phyloP scores from a whole-genome alignment of 2,329 filamentous ascomycete species.

The Pseudogymnoascus sp. region DNA sequence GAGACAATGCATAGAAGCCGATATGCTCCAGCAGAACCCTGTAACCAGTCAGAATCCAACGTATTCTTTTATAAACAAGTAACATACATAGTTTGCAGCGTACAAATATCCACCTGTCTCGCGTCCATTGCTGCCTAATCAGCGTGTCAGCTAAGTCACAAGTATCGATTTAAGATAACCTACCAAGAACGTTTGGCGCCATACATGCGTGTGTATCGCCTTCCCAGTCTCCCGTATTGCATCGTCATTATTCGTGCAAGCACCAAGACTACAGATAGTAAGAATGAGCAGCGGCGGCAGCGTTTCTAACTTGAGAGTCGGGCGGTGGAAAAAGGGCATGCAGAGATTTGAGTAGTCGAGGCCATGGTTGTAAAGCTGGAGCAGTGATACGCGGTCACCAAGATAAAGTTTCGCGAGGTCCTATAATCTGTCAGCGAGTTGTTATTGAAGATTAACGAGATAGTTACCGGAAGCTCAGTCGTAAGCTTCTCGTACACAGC shows the following conservation, averaged over 20 bases:
- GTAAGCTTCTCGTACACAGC: not conserved
- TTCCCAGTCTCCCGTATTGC: conserved; percentile 8
- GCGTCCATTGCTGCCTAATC: conserved; percentile 9
- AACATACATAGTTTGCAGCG: conserved; percentile 21
- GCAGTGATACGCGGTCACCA: conserved; percentile 1
- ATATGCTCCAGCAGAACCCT: conserved; percentile 24
- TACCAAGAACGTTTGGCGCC: conserved; percentile 11
- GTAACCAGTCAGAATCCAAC: not conserved
- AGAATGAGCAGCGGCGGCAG: conserved; percentile 19
- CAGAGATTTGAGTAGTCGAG: conserved; percentile 23
- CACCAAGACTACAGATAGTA: conserved; percentile 21
- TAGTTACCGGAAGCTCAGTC: conserved; percentile 9
- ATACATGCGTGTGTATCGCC: conserved; percentile 13
- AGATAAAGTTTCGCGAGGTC: not conserved
- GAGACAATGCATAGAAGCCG: conserved; percentile 21
- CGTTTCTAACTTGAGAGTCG: conserved; percentile 19
- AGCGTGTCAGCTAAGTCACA: not conserved
- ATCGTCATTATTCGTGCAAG: conserved; percentile 16
- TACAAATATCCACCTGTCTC: conserved; percentile 21
- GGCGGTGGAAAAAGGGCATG: conserved; percentile 23
- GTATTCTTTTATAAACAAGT: not conserved
- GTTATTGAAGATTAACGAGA: not conserved
- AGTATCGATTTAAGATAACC: not conserved
- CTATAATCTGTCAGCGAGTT: not conserved
- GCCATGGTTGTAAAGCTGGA: conserved; percentile 12